Percentiles rank a stretch among this genome's conserved stretches.
These are phyloP conservation scores for Grosmannia serpens DNA, from an alignment of 2,329 filamentous ascomycete genomes.

Conservation along the genomic window DNA sequence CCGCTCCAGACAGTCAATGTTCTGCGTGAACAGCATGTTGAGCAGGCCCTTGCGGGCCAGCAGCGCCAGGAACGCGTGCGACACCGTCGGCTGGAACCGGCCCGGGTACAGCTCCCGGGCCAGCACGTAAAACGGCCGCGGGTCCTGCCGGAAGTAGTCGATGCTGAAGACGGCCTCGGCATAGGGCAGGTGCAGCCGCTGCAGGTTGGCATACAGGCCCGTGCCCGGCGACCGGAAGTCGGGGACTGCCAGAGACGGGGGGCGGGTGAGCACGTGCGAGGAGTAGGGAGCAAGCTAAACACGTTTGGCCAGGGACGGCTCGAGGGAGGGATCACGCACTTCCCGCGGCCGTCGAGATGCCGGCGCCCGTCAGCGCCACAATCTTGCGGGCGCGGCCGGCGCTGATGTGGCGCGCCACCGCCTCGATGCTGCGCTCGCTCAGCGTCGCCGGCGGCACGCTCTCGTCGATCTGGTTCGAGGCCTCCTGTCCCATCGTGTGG, in stretches of 20 bases:
- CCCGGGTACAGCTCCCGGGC: constrained; percentile 89
- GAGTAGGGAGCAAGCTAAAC: constrained; percentile 6
- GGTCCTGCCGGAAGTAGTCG: constrained; percentile 72
- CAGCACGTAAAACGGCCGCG: constrained; percentile 82
- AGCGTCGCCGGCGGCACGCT: constrained; percentile 54
- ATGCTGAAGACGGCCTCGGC: constrained; percentile 95
- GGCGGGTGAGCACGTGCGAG: background rate
- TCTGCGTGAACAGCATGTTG: constrained; percentile 87
- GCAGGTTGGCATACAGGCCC: constrained; percentile 86
- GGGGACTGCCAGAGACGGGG: constrained; percentile 44
- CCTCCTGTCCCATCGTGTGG: constrained; percentile 73
- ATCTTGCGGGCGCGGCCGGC: constrained; percentile 56
- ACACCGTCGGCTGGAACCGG: constrained; percentile 75
- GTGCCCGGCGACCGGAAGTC: constrained; percentile 92
- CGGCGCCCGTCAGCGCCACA: constrained; percentile 83
- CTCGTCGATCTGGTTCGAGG: constrained; percentile 56
- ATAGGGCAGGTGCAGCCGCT: constrained; percentile 72
- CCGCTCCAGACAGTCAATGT: constrained; percentile 91
- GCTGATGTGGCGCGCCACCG: constrained; percentile 70
- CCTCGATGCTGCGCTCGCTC: constrained; percentile 55
- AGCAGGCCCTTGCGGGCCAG: constrained; percentile 70
- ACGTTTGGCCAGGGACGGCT: constrained; percentile 6
- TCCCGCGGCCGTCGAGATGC: constrained; percentile 66
- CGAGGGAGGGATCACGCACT: constrained; percentile 32
- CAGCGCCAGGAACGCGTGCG: constrained; percentile 78